Percentiles rank a stretch among this genome's conserved stretches.
phyloP scores from a whole-genome alignment of 2,329 filamentous ascomycete species.

The Cladophialophora yegresii region DNA sequence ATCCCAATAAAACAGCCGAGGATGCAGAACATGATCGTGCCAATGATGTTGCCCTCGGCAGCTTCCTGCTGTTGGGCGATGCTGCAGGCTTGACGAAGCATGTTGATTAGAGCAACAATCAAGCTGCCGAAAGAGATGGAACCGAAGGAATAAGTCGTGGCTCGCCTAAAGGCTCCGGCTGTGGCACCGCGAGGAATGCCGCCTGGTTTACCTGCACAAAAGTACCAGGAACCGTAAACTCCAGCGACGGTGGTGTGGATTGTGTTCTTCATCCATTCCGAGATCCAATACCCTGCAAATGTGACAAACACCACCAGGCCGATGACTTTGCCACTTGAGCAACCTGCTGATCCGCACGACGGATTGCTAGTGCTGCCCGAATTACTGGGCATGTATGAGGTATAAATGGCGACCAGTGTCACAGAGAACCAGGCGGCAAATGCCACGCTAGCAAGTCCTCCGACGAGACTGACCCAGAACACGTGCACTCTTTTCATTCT shows the following conservation, averaged over 20 bases:
- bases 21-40: conserved; percentile 68
- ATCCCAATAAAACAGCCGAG: conserved; percentile 74
- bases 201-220: conserved; percentile 62
- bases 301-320: conserved; percentile 83
- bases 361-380: conserved; percentile 50
- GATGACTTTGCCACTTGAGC: conserved; percentile 75
- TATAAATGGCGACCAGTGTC: conserved; percentile 82
- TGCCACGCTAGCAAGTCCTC: conserved; percentile 72
- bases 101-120: conserved; percentile 82
- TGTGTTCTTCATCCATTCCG: conserved; percentile 90
- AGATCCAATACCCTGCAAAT: conserved; percentile 91
- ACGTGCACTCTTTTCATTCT: conserved; percentile 77
- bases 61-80: conserved; percentile 69
- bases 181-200: conserved; percentile 77
- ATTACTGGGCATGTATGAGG: conserved; percentile 71
- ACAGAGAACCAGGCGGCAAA: conserved; percentile 84
- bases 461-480: conserved; percentile 80
- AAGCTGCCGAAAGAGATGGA: conserved; percentile 85
- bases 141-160: conserved; percentile 88
- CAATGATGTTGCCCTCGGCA: conserved; percentile 68
- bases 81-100: conserved; percentile 77
- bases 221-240: conserved; percentile 93
- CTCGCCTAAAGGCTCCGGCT: conserved; percentile 75
- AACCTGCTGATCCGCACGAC: conserved; percentile 58
- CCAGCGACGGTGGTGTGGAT: conserved; percentile 86